Evolutionary conservation across 1,284 basidiomycete species (phyloP), one percentile per base, ranked within the genome.

Genomic region (Cryptococcus sp.): DNA sequence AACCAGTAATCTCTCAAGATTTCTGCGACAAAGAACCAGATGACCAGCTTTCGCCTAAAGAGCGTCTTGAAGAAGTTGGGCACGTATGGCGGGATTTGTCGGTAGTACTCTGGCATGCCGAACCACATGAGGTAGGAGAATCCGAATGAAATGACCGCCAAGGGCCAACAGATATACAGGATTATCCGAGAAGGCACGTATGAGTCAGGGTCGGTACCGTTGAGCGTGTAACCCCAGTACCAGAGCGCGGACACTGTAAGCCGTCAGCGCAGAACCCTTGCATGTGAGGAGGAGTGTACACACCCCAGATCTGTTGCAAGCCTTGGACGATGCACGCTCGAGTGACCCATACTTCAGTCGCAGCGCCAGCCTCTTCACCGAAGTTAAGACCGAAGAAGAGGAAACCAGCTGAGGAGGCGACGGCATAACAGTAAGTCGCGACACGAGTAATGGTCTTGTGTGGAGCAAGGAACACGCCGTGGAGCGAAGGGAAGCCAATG

Each of bases 381-480:
- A 94, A 95, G 79, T 95, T 95, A 65, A 93, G 83, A 75, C 92
- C 91, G 72, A 95, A 95, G 84, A 92, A 93, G 57, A 87, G 80
- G 83, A 94, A 95, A 19, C 89, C 87, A 40, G 89, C 92, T 10
- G 91, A 87, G 29, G 92, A 94, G 15, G 89, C 91, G 50, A 91
- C 79, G 46, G 92, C 91, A 79, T 95, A 95, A 52, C 64, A 61
- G 90, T 91, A 94, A 0, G 90, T 93, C 16, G 92, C 91, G 38
- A 86, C 80, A 69, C 86, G 88, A 38, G 89, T 83, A 46, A 94
- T 79, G 53, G 83, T 83, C 40, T 82, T 80, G 61, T 89, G 88
- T 5, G 86, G 82, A 3, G 80, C 79, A 46, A 82, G 80, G 57
- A 93, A 83, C n/a, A 83, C 80, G 8, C 81, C 76, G 34, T 85